Conservation (phyloP, 768 basidiomycete genomes). For the Lactifluus echinatus region DNA sequence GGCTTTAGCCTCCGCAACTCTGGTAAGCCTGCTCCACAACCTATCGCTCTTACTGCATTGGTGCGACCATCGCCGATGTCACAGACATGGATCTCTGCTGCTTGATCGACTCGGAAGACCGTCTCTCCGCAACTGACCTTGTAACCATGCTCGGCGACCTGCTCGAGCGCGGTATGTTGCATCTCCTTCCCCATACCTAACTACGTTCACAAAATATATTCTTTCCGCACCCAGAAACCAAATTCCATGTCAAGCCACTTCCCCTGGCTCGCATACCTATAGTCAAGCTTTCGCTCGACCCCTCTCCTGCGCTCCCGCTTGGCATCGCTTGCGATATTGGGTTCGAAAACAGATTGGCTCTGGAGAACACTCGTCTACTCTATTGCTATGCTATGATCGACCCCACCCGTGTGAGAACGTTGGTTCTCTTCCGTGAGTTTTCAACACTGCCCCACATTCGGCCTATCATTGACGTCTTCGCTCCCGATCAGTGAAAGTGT, state of each 20-base stretch:
- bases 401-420: constrained; percentile 82
- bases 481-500: constrained; percentile 76
- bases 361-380: constrained; percentile 93
- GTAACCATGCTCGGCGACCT: constrained; percentile 91
- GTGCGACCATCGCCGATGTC: background rate
- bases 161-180: constrained; percentile 73
- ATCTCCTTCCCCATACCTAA: constrained; percentile 1
- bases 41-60: background rate
- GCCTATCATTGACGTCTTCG: background rate
- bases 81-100: constrained; percentile 98
- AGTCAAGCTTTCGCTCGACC: constrained; percentile 90
- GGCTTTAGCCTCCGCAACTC: constrained; percentile 96
- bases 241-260: constrained; percentile 91
- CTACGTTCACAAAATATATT: background rate
- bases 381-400: constrained; percentile 98
- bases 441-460: constrained; percentile 19
- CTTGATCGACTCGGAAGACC: constrained; percentile 82
- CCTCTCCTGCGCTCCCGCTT: constrained; percentile 67
- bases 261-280: constrained; percentile 98
- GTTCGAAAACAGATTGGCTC: constrained; percentile 92
- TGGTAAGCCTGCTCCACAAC: constrained; percentile 37
- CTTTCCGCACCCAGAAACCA: constrained; percentile 57
- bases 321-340: constrained; percentile 98
- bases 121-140: constrained; percentile 73
- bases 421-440: constrained; percentile 92